A percentile compares a stretch with the other conserved stretches of the same genome.
Evolutionary conservation across 2,329 filamentous ascomycete species (phyloP).

Genomic region (Clarireedia hainanense): DNA sequence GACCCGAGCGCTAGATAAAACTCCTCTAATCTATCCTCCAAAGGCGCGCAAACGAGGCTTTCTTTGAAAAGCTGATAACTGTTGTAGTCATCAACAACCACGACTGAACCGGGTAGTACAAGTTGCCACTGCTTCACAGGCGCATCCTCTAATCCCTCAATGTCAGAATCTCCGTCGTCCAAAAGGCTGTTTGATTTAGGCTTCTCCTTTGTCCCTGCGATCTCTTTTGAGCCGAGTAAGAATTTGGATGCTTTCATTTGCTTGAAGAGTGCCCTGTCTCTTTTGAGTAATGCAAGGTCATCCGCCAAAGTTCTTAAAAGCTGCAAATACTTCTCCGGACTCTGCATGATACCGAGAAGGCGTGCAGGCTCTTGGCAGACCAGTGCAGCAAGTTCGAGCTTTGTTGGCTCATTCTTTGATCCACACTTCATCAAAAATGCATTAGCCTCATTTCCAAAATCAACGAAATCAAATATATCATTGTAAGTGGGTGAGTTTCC

Average conservation of each 20-base stretch:
- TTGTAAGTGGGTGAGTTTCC: slow-evolving; percentile 64
- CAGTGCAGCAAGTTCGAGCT: slow-evolving; percentile 73
- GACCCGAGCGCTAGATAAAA: slow-evolving; percentile 82
- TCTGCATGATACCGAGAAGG: slow-evolving; percentile 71
- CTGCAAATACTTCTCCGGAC: slow-evolving; percentile 76
- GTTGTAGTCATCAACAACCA: slow-evolving; percentile 81
- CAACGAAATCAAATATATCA: slow-evolving; percentile 94
- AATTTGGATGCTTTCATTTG: slow-evolving; percentile 70
- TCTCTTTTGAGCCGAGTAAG: slow-evolving; percentile 75
- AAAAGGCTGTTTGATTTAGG: slow-evolving; percentile 10
- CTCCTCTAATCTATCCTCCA: slow-evolving; percentile 77
- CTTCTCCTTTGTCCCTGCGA: slow-evolving; percentile 31
- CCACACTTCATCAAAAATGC: slow-evolving; percentile 82
- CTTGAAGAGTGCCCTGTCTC: slow-evolving; percentile 69
- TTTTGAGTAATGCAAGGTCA: slow-evolving; percentile 59
- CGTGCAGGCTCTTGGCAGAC: slow-evolving; percentile 78
- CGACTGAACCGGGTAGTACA: slow-evolving; percentile 61
- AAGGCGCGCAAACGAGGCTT: slow-evolving; percentile 74
- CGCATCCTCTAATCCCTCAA: slow-evolving; percentile 37
- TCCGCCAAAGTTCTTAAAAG: slow-evolving; percentile 76
- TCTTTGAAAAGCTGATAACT: slow-evolving; percentile 85
- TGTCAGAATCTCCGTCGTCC: slow-evolving; percentile 34
- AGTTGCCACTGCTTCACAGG: slow-evolving; percentile 55
- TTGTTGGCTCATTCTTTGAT: slow-evolving; percentile 85
- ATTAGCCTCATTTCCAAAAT: slow-evolving; percentile 84